Evolutionary conservation across 2,329 filamentous ascomycete species (phyloP).

Genomic region (Pseudogymnoascus sp.): DNA sequence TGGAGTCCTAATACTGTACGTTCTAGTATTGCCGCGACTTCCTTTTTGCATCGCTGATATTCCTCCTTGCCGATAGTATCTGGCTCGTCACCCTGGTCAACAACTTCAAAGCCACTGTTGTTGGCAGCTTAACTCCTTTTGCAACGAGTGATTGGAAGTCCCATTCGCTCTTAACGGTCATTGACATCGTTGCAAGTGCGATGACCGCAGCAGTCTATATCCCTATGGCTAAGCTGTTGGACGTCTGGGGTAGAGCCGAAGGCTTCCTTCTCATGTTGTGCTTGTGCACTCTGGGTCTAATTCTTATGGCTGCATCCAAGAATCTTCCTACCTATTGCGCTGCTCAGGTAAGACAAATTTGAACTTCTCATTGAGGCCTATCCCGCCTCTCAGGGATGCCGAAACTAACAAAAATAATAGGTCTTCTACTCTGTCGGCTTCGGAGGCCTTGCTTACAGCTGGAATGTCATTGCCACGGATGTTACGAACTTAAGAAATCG

Average conservation of each 20-base stretch:
- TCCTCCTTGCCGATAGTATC: constrained; percentile 32
- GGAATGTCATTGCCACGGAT: constrained; percentile 61
- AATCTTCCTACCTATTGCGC: constrained; percentile 55
- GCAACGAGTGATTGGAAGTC: constrained; percentile 22
- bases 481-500: constrained; percentile 59
- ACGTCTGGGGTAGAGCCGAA: constrained; percentile 63
- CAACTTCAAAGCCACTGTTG: constrained; percentile 34
- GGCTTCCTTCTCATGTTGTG: constrained; percentile 52
- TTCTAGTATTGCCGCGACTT: constrained; percentile 6
- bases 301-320: constrained; percentile 59
- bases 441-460: constrained; percentile 52
- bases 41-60: not conserved
- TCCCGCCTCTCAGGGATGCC: not conserved
- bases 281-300: constrained; percentile 47
- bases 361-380: not conserved
- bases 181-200: constrained; percentile 47
- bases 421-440: constrained; percentile 63
- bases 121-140: constrained; percentile 23
- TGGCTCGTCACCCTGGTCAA: constrained; percentile 39
- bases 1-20: constrained; percentile 41
- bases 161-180: constrained; percentile 33
- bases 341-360: constrained; percentile 20
- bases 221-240: constrained; percentile 60
- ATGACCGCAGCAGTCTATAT: constrained; percentile 56
- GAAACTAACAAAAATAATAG: constrained; percentile 21